Evolutionary conservation across 176 grass and related monocot species (phyloP), one percentile per base, ranked within the genome.

Genomic region (Stipa capillata): DNA sequence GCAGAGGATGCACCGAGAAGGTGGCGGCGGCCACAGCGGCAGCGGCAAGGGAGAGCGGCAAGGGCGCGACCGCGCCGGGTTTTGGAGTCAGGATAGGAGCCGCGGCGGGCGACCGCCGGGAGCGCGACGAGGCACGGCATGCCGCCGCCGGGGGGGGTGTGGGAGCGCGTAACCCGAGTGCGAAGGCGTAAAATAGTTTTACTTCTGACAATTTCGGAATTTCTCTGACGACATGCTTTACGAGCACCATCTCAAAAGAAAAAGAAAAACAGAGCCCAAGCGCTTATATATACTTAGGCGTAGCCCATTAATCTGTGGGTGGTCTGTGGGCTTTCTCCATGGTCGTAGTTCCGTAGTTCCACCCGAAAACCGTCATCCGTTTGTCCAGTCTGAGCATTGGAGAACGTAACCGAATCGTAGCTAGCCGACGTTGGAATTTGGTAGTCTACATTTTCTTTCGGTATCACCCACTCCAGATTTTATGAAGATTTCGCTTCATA

Each of bases 11-110:
- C 78, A 8, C 84, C 69, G 21, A 97, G 79, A 58, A 92, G 43
- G 70, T 84, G 35, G 42, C 90, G 58, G 63, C 87, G 72, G 14
- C 85, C 69, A 69, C 85, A 90, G 12, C 49, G 64, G 79, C 90
- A 94, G 27, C 63, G 29, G 25, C 57, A 67, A 2, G 71, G 75
- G 24, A 84, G 42, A 8, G 86, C 25, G 5, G 71, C 41, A 12
- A 42, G 14, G 34, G 11, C 23, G 1, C 52, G 36, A 17, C 52
- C 3, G 4, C 69, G 41, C 25, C 42, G 50, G 25, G 20, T 1
- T 12, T 43, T 55, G 3, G 25, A 29, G 42, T 43, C 31, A 43
- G 57, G 50, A 20, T 7, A 52, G 4, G 36, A 40, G 27, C 51
- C 8, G 34, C 10, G 23, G 35, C 14, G 25, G 34, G 48, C n/a